These are phyloP conservation scores for Zizania palustris DNA, from an alignment of 202 grass and related monocot genomes.

Conservation along the genomic window DNA sequence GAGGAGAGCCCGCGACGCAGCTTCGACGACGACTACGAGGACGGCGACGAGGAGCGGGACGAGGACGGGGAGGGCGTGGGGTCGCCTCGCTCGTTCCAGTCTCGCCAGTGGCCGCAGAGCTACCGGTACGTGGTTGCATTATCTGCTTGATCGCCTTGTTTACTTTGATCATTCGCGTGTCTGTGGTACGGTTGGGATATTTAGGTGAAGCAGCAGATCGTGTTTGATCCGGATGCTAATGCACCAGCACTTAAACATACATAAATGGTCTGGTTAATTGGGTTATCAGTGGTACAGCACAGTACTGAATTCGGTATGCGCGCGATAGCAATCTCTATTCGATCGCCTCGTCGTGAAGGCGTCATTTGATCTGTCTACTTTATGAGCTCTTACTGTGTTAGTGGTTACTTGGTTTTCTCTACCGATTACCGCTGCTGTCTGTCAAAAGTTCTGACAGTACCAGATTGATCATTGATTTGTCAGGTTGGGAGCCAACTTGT, in stretches of 20 bases:
- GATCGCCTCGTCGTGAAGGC: not conserved
- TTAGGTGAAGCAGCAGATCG: not conserved
- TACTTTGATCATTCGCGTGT: slow-evolving; percentile 13
- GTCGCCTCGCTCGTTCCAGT: slow-evolving; percentile 59
- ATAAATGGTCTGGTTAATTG: not conserved
- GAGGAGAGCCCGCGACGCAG: slow-evolving; percentile 52
- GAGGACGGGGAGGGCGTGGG: slow-evolving; percentile 36
- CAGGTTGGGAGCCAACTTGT: too few species aligned
- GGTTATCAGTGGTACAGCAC: not conserved
- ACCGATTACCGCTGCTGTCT: not conserved
- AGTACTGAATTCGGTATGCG: not conserved
- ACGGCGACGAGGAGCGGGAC: not conserved
- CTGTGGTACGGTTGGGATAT: not conserved
- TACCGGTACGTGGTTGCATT: slow-evolving; percentile 56
- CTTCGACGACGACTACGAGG: slow-evolving; percentile 34
- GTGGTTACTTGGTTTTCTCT: not conserved
- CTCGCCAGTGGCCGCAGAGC: slow-evolving; percentile 77
- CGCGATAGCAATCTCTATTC: not conserved
- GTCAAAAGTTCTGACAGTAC: not conserved
- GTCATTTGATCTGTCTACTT: not conserved
- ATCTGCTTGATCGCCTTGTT: not conserved
- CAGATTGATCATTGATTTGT: too few species aligned
- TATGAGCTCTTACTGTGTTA: not conserved
- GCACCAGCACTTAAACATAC: not conserved
- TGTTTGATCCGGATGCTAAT: not conserved